Evolutionary conservation across 164 flowering plant species (phyloP).

Genomic region (grape (Vitis vinifera)): ASM3070453v1 NC_081818.1:24839001-24839500

Average conservation of each 20-base stretch:
- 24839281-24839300: background rate
- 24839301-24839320: background rate
- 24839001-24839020: conserved; percentile 67
- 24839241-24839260: no score
- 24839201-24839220: no score
- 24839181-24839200: no score
- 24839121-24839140: conserved; percentile 24
- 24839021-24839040: conserved; percentile 94
- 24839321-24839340: conserved; percentile 39
- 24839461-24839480: conserved; percentile 90
- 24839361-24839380: conserved; percentile 73
- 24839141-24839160: no score
- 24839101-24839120: conserved; percentile 31
- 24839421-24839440: conserved; percentile 75
- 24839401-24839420: conserved; percentile 34
- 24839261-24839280: background rate
- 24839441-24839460: conserved; percentile 72
- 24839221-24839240: no score
- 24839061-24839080: conserved; percentile 46
- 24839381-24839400: conserved; percentile 39
- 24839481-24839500: conserved; percentile 51
- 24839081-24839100: conserved; percentile 22
- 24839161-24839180: no score
- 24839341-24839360: conserved; percentile 41
- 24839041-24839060: conserved; percentile 79